Evolutionary conservation across 2,329 filamentous ascomycete genomes (phyloP).

Genomic region (Penicillium polonicum): DNA sequence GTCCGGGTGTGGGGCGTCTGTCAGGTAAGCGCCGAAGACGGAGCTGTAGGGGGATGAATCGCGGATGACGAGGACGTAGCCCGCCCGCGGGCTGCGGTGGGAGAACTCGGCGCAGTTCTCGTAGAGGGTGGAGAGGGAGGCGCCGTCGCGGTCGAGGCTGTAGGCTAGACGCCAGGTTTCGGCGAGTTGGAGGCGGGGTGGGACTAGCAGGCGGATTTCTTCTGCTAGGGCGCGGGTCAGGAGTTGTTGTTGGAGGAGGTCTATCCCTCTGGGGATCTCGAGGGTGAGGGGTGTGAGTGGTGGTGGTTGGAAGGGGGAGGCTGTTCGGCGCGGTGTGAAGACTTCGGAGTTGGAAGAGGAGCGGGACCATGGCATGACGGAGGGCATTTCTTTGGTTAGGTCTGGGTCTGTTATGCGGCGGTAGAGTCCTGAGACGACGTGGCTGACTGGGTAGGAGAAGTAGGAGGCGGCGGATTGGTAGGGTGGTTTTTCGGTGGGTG

Average conservation of each 20-base stretch:
- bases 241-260: conserved; percentile 58
- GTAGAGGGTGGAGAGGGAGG: conserved; percentile 83
- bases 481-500: conserved; percentile 21
- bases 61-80: conserved; percentile 84
- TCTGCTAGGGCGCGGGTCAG: conserved; percentile 76
- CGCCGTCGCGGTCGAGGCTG: conserved; percentile 87
- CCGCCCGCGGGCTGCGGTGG: conserved; percentile 66
- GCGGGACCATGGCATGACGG: conserved; percentile 40
- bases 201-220: conserved; percentile 86
- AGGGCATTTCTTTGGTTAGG: conserved; percentile 18
- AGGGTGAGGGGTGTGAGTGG: conserved; percentile 79
- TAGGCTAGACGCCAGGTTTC: conserved; percentile 87
- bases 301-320: conserved; percentile 81
- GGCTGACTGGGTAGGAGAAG: conserved; percentile 52
- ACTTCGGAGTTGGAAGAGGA: conserved; percentile 31
- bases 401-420: conserved; percentile 59
- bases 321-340: conserved; percentile 57
- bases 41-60: conserved; percentile 56
- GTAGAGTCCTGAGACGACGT: conserved; percentile 62
- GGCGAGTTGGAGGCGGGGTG: conserved; percentile 79
- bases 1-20: conserved; percentile 77
- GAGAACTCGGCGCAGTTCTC: conserved; percentile 68
- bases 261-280: conserved; percentile 52
- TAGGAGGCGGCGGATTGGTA: conserved; percentile 46
- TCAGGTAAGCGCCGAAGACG: conserved; percentile 90